Base-by-base conservation (phyloP, 177 flowering plant genomes). In the Telopea speciosissima region DNA sequence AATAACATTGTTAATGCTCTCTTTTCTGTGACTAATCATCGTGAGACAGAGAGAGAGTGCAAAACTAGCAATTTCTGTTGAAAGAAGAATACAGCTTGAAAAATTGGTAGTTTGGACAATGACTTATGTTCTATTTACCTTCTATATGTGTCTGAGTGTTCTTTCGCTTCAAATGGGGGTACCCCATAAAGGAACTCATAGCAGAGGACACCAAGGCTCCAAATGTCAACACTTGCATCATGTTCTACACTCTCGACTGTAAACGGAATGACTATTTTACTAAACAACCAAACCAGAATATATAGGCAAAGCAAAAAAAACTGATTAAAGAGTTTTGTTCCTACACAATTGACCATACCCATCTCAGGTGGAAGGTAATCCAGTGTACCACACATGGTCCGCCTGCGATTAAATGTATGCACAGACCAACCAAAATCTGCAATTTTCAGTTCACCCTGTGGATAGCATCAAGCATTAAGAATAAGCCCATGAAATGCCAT, bases 341-440 rank as follows among this genome's bases (percentile, higher is more conserved):
- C 52, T 33, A 8, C 44, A 14, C 24, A 5, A 24, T 13, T 24
- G n/a, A 24, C 59, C 92, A 45, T 87, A 96, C 99, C 98, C 99
- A 96, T 96, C 80, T 96, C 99, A 22, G 99, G 99, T 26, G 99
- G 99, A 23, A 96, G 95, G 73, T 96, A 96, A 78, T 96, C 99
- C 69, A 95, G 80, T 67, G 99, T 95, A 24, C 99, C 99, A 74
- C 99, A 95, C 98, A 95, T 93, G 63, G 99, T 95, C 74, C 85
- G 74, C 76, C 98, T 86, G 56, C 98, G 90, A 75, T 93, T 91
- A 62, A 95, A 93, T 40, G 99, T 95, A 76, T 95, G 99, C 40
- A 95, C 99, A 0, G 99, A 93, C 99, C 99, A 95, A 62, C 99
- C 99, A 83, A 95, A 95, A 76, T 95, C 99, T 33, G 98, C 99